phyloP scores from a whole-genome alignment of 2,329 filamentous ascomycete genomes.

The Lecanosticta acicola region DNA sequence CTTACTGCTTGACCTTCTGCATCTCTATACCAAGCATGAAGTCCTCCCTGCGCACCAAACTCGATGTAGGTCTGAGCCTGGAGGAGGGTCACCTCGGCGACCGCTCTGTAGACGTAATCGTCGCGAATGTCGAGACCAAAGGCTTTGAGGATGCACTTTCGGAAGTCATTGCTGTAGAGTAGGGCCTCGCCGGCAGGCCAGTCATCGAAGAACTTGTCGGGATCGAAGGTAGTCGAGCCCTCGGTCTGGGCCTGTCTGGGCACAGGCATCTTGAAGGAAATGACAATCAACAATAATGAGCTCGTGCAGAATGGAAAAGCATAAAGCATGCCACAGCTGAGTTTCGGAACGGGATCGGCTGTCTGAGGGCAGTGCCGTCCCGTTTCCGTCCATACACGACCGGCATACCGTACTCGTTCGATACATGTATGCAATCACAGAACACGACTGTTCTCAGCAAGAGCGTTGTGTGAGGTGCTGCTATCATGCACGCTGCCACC shows the following conservation, averaged over 20 bases:
- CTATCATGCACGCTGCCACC: no score
- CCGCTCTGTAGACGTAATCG: constrained; percentile 48
- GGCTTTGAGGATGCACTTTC: constrained; percentile 41
- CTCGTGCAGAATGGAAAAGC: background rate
- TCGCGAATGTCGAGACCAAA: constrained; percentile 45
- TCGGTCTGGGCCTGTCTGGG: constrained; percentile 34
- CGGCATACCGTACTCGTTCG: no score
- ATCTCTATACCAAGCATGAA: constrained; percentile 50
- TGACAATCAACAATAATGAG: background rate
- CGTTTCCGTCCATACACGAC: no score
- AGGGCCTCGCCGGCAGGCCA: constrained; percentile 38
- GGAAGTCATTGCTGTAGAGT: constrained; percentile 41
- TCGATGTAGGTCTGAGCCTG: constrained; percentile 47
- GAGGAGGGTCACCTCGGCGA: constrained; percentile 46
- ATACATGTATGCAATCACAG: no score
- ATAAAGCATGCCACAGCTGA: background rate
- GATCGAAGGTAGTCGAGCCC: constrained; percentile 41
- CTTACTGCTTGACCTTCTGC: constrained; percentile 35
- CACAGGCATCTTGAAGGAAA: constrained; percentile 10
- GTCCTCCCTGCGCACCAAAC: constrained; percentile 41
- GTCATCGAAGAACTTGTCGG: constrained; percentile 40
- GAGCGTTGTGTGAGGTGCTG: no score
- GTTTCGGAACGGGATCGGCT: background rate
- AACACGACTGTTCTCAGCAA: no score
- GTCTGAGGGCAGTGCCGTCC: no score